Evolutionary conservation across 805 yeast species (phyloP).

Genomic region (Huiozyma naganishii): DNA sequence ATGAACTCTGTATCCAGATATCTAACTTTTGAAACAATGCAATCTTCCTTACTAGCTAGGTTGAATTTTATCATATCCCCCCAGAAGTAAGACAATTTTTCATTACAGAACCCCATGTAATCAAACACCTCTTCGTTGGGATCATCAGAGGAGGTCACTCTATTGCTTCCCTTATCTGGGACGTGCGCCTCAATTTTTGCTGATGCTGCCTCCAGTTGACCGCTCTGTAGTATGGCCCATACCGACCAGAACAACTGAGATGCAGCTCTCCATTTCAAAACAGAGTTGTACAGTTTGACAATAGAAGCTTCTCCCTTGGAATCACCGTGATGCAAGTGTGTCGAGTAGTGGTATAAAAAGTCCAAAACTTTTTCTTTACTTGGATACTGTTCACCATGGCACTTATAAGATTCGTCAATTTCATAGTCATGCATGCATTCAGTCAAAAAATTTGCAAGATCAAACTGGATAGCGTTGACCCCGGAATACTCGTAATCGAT

Average conservation of each 20-base stretch:
- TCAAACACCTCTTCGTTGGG: slow-evolving; percentile 53
- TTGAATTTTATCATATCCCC: slow-evolving; percentile 62
- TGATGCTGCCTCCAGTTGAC: slow-evolving; percentile 17
- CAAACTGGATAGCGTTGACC: slow-evolving; percentile 72
- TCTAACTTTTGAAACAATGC: slow-evolving; percentile 42
- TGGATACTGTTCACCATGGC: slow-evolving; percentile 49
- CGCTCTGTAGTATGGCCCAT: slow-evolving; percentile 84
- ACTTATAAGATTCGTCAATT: slow-evolving; percentile 34
- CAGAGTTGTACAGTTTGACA: slow-evolving; percentile 48
- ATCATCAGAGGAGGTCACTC: slow-evolving; percentile 6
- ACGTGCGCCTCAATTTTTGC: background rate
- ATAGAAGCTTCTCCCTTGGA: slow-evolving; percentile 25
- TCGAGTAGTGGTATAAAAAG: slow-evolving; percentile 59
- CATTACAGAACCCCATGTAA: slow-evolving; percentile 58
- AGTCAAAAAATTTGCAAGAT: slow-evolving; percentile 78
- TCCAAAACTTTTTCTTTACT: slow-evolving; percentile 51
- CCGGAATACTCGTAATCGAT: slow-evolving; percentile 93
- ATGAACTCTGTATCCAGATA: slow-evolving; percentile 28
- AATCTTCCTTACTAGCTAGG: slow-evolving; percentile 27
- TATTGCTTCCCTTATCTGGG: background rate
- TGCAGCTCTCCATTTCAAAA: slow-evolving; percentile 64
- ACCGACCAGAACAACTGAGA: slow-evolving; percentile 71
- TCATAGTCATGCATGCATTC: slow-evolving; percentile 95
- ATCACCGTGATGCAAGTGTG: slow-evolving; percentile 28
- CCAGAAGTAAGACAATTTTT: slow-evolving; percentile 59